These are phyloP conservation scores for Pseudogymnoascus sp. DNA, from an alignment of 2,329 filamentous ascomycete genomes.

Conservation along the genomic window DNA sequence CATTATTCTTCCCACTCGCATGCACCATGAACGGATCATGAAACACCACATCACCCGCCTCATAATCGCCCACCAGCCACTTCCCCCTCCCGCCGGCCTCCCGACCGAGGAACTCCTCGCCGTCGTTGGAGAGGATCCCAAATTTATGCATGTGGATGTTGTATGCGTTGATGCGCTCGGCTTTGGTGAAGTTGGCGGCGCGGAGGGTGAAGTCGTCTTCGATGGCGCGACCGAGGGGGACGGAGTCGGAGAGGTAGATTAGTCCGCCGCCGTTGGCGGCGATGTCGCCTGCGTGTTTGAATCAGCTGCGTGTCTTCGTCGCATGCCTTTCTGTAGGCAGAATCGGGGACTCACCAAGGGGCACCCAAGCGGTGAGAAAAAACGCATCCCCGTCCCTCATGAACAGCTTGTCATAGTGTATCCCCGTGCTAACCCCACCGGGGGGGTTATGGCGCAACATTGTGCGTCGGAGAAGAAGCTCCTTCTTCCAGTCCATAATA, in stretches of 20 bases:
- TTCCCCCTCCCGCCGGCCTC: conserved; percentile 18
- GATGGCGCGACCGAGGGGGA: conserved; percentile 28
- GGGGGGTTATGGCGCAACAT: conserved; percentile 42
- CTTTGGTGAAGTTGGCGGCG: neutral
- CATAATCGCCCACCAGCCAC: conserved; percentile 30
- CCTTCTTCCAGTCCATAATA: conserved; percentile 44
- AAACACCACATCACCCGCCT: conserved; percentile 34
- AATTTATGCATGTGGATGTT: conserved; percentile 3
- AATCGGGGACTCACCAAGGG: conserved; percentile 32
- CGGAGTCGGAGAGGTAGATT: conserved; percentile 33
- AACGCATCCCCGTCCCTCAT: conserved; percentile 39
- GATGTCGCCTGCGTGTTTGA: conserved; percentile 25
- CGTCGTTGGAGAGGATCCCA: neutral
- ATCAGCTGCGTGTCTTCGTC: conserved; percentile 16
- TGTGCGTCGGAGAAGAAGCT: conserved; percentile 37
- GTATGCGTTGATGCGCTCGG: neutral
- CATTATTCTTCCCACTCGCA: conserved; percentile 32
- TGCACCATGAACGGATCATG: conserved; percentile 35
- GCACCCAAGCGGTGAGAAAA: conserved; percentile 42
- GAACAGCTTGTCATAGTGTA: conserved; percentile 46
- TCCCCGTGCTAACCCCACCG: conserved; percentile 40
- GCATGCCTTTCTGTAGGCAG: too few relatives aligned
- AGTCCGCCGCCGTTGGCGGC: conserved; percentile 31
- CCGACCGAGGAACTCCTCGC: conserved; percentile 18
- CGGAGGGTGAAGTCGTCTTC: conserved; percentile 30